Conservation (phyloP, 169 alveolate genomes). For the Plasmodium billcollinsi region DNA sequence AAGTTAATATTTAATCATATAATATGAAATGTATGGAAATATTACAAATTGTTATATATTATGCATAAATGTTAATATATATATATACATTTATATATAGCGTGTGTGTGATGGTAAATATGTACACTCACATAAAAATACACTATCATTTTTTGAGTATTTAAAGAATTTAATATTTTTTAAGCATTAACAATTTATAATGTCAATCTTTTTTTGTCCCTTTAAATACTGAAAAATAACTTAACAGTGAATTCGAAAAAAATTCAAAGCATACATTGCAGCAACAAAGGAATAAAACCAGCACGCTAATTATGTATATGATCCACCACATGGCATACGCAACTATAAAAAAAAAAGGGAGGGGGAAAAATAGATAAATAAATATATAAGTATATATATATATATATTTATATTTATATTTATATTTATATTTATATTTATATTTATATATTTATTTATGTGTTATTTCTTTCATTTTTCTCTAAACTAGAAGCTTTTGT, state of each 20-base stretch:
- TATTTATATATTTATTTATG: background rate
- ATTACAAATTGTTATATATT: background rate
- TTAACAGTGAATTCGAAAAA: slow-evolving; percentile 41
- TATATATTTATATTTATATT: background rate
- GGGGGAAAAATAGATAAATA: background rate
- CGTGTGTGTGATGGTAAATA: too few relatives aligned
- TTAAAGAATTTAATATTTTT: too few relatives aligned
- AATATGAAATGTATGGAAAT: background rate
- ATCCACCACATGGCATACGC: slow-evolving; percentile 78
- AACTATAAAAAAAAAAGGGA: slow-evolving; percentile 1
- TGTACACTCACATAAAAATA: too few relatives aligned
- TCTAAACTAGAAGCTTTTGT: background rate
- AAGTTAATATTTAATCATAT: background rate
- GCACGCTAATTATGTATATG: slow-evolving; percentile 47
- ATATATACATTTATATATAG: slow-evolving; percentile 1
- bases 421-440: background rate
- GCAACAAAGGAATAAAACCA: slow-evolving; percentile 71
- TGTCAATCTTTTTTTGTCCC: slow-evolving; percentile 31
- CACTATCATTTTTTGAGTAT: too few relatives aligned
- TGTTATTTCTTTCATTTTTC: background rate
- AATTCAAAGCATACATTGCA: slow-evolving; percentile 67
- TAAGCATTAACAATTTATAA: background rate
- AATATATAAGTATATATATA: background rate
- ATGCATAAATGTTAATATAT: background rate
- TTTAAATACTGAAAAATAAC: slow-evolving; percentile 27